Base-by-base conservation (phyloP, 192 early-diverging fungal species). In the Paraglomus occultum region DNA sequence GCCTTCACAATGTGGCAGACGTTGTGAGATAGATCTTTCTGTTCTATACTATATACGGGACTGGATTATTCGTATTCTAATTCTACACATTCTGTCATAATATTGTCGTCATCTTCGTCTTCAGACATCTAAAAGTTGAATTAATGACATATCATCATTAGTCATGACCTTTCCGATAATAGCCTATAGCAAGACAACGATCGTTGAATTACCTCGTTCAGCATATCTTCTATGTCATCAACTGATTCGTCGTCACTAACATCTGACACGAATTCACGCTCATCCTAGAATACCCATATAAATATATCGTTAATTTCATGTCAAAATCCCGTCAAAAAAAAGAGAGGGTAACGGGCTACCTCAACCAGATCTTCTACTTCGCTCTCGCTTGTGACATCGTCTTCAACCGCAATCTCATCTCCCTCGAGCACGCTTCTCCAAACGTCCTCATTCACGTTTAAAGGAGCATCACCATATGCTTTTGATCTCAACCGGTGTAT, bases 381-480 rank as follows among this genome's bases (percentile, higher is more conserved):
- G 66, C 92, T 92, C 38, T 90, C 90, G 51, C 92, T 88, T 14
- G 84, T 88, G 5, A 87, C 83, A 51, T 90, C 88, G 18, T 89
- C 85, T 64, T 90, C 90, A 31, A 80, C 82, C 62, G 83, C 88
- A 5, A 88, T 76, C 50, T 88, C 80, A 68, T 93, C 89, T 44
- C 85, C 82, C 50, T 94, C 91, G 69, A 99, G 74, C 15, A 95
- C 90, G 76, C 92, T 88, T 71, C 83, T 87, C 90, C 96, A 99
- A 17, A 94, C 90, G 43, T 85, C 80, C 76, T 95, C 88, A 69
- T 90, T 89, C 73, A 94, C 93, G 77, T 99, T 99, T 55, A 99
- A 84, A n/a, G 95, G 95, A 45, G 87, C 91, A 73, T 99, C 96
- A 50, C 92, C 96, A 77, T 99, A 99, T 1, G 95, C 92, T 78